These are phyloP conservation scores for Fraxinus cuspidata DNA, from an alignment of 257 asterid genomes.

Conservation along the genomic window DNA sequence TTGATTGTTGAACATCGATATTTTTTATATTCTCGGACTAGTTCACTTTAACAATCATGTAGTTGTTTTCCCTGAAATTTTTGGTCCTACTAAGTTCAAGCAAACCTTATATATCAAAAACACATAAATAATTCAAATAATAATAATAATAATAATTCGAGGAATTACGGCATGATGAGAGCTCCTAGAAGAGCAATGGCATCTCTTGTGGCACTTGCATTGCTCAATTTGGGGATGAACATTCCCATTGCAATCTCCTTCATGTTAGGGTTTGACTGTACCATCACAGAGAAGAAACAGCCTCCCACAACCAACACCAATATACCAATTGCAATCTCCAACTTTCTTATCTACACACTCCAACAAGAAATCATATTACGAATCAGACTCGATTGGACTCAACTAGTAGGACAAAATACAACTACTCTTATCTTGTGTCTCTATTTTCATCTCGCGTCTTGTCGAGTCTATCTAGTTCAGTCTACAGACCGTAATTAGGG, in stretches of 20 bases:
- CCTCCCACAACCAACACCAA: slow-evolving; percentile 27
- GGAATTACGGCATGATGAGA: slow-evolving; percentile 32
- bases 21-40: too few relatives aligned
- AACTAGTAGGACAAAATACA: background rate
- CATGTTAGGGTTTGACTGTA: slow-evolving; percentile 14
- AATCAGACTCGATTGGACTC: too few relatives aligned
- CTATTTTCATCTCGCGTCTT: background rate
- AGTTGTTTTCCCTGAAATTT: too few relatives aligned
- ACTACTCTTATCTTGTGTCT: too few relatives aligned
- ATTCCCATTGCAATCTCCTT: slow-evolving; percentile 28
- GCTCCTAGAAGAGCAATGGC: slow-evolving; percentile 34
- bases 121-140: too few relatives aligned
- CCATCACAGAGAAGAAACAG: slow-evolving; percentile 27
- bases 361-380: background rate
- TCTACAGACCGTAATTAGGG: too few relatives aligned
- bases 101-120: too few relatives aligned
- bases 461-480: background rate
- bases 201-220: slow-evolving; percentile 25
- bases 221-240: slow-evolving; percentile 25
- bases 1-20: too few relatives aligned
- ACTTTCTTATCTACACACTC: slow-evolving; percentile 26
- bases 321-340: slow-evolving; percentile 26
- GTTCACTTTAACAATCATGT: too few relatives aligned
- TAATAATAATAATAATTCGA: background rate
- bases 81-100: too few relatives aligned